Percentiles rank a stretch among this genome's conserved stretches.
phyloP scores from a whole-genome alignment of 768 basidiomycete species.

The Xerocomellus dryophilus region DNA sequence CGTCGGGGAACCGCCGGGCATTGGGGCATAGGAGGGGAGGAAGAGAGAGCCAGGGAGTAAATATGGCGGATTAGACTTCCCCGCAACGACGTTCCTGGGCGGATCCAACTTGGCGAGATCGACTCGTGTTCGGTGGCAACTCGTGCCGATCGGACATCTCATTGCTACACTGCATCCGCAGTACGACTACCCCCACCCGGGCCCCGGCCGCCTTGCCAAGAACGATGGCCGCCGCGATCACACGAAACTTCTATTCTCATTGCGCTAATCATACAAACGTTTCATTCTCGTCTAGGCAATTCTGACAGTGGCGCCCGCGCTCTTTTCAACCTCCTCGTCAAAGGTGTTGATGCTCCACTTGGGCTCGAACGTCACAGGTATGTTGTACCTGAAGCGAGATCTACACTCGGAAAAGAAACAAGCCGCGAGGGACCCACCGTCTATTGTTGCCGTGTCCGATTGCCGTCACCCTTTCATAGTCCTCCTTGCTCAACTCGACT shows the following conservation, averaged over 20 bases:
- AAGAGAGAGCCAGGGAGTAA: neutral
- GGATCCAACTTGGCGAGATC: neutral
- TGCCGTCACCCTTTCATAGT: constrained; percentile 51
- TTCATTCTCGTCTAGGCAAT: constrained; percentile 20
- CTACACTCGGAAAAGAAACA: neutral
- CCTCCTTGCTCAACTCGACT: constrained; percentile 60
- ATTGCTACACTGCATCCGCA: no score
- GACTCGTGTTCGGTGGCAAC: neutral
- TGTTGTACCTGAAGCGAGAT: constrained; percentile 43
- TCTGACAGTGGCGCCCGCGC: constrained; percentile 32
- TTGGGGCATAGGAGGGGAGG: constrained; percentile 30
- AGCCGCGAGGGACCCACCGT: constrained; percentile 24
- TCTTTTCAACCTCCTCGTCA: constrained; percentile 55
- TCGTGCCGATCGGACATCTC: neutral
- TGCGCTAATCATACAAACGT: constrained; percentile 1
- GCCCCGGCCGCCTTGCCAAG: no score
- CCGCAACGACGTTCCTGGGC: constrained; percentile 13
- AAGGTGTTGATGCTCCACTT: constrained; percentile 76
- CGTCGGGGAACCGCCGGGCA: constrained; percentile 72
- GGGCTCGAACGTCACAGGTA: constrained; percentile 55
- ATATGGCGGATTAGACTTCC: constrained; percentile 18
- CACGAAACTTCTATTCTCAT: no score
- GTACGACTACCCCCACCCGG: no score
- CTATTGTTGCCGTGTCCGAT: constrained; percentile 39
- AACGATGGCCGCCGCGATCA: no score